Percentiles rank a stretch among this genome's conserved stretches.
These are phyloP conservation scores for Cylindrotheca closterium DNA, from an alignment of 108 stramenopile species.

Conservation along the genomic window DNA sequence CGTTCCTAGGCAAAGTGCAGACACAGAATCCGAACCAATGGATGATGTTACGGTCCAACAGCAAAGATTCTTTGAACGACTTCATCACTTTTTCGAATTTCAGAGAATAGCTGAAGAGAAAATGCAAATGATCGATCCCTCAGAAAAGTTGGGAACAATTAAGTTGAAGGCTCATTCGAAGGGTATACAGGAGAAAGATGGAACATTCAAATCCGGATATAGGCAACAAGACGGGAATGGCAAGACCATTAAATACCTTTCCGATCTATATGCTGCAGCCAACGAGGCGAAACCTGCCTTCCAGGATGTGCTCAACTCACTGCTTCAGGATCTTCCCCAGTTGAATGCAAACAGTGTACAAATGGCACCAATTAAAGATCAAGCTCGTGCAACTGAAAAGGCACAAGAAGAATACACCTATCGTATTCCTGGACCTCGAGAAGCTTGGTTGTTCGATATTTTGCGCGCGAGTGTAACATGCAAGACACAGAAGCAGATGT, in stretches of 20 bases:
- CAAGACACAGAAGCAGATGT: constrained; percentile 32
- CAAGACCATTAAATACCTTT: constrained; percentile 17
- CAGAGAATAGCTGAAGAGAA: constrained; percentile 20
- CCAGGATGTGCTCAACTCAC: constrained; percentile 6
- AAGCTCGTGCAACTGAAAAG: constrained; percentile 23
- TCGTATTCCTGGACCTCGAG: constrained; percentile 30
- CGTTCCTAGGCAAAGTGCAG: background rate
- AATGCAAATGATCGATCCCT: constrained; percentile 14
- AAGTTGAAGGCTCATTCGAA: constrained; percentile 30
- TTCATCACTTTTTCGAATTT: constrained; percentile 25
- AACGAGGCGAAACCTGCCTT: constrained; percentile 24
- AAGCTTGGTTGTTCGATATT: constrained; percentile 36
- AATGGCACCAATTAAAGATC: constrained; percentile 21
- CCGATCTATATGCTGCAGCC: constrained; percentile 32
- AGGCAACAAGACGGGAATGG: constrained; percentile 33
- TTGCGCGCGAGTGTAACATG: constrained; percentile 26
- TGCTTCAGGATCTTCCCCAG: constrained; percentile 8
- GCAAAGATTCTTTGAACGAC: constrained; percentile 23
- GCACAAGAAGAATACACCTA: constrained; percentile 31
- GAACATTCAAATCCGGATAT: constrained; percentile 29
- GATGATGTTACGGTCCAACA: constrained; percentile 13
- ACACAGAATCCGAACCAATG: background rate
- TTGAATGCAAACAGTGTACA: constrained; percentile 11
- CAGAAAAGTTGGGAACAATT: constrained; percentile 28
- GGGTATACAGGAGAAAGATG: constrained; percentile 30